Base-by-base conservation (phyloP, 2,329 filamentous ascomycete genomes). In the Sclerotiophoma versabilis region DNA sequence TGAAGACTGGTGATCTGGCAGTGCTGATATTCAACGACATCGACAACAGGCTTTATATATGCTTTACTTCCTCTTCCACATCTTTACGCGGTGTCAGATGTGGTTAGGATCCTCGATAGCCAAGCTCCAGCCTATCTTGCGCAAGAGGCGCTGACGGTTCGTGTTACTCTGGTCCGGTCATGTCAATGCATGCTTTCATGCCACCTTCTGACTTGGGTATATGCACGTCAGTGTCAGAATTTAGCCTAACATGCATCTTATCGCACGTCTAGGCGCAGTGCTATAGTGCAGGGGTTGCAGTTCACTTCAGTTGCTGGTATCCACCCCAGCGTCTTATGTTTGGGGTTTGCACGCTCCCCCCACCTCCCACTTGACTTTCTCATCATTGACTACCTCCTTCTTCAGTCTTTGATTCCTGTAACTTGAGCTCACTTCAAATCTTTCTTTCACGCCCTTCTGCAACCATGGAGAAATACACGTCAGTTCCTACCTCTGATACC, bases 391-490 rank as follows among this genome's bases (percentile, higher is more conserved):
- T 41, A 6, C 20, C 15, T 32, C 19, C 15, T 17, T 7, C n/a
- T 22, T 22, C 19, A 10, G 15, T 32, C 7, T 26, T 22, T 32
- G 22, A 22, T 17, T 23, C 22, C 41, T 32, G 4, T 19, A 15
- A n/a, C n/a, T n/a, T n/a, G n/a, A n/a, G n/a, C n/a, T n/a, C n/a
- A n/a, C n/a, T n/a, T n/a, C n/a, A n/a, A n/a, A n/a, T n/a, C n/a
- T n/a, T n/a, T n/a, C n/a, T n/a, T n/a, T n/a, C n/a, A n/a, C n/a
- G n/a, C n/a, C 14, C 15, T 32, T 22, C 17, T 5, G 22, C 20
- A 17, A 33, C n/a, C 10, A 44, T 44, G 41, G 41, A 44, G 20
- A 44, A 44, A 26, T 44, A 44, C 29, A n/a, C 41, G 4, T 32
- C 26, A 14, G 20, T 44, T 8, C 26, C 41, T 10, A 32, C 26